These are phyloP conservation scores for Neostapfia colusana DNA, from an alignment of 176 grass and related monocot genomes.

Conservation along the genomic window DNA sequence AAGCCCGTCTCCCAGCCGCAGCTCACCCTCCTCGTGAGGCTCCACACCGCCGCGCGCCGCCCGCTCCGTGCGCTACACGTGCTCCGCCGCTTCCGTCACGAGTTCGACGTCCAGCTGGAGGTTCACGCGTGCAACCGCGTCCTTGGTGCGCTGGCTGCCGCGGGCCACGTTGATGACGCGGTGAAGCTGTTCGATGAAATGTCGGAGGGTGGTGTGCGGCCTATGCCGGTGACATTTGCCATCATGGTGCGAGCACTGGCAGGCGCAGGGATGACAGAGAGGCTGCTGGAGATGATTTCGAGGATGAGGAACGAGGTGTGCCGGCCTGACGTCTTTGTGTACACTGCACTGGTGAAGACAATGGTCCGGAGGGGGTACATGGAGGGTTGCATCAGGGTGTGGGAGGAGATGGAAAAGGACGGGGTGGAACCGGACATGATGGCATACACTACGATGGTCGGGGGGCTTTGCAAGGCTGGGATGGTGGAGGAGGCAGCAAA, in stretches of 20 bases:
- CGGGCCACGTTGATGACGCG: conserved; percentile 55
- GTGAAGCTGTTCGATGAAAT: conserved; percentile 74
- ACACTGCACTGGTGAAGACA: conserved; percentile 70
- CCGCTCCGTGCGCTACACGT: conserved; percentile 63
- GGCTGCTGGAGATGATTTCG: conserved; percentile 53
- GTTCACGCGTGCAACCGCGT: conserved; percentile 79
- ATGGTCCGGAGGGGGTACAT: conserved; percentile 63
- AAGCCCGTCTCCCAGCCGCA: conserved; percentile 65
- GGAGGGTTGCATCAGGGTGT: conserved; percentile 76
- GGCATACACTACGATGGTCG: conserved; percentile 71
- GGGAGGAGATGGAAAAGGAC: conserved; percentile 82
- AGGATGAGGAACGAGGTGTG: conserved; percentile 66
- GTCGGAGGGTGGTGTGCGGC: conserved; percentile 38
- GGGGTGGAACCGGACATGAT: conserved; percentile 55
- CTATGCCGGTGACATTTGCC: conserved; percentile 66
- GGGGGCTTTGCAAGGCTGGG: conserved; percentile 58
- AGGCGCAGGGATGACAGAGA: conserved; percentile 41
- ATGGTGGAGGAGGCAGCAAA: conserved; percentile 58
- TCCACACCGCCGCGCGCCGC: conserved; percentile 64
- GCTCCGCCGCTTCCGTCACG: conserved; percentile 55
- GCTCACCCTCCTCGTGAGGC: conserved; percentile 67
- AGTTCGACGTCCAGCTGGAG: conserved; percentile 62
- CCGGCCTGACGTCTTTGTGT: conserved; percentile 73
- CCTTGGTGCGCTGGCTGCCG: conserved; percentile 49
- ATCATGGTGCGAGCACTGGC: conserved; percentile 70